Evolutionary conservation across 345 rosid species (phyloP).

Genomic region (Carallia pectinifolia): DNA sequence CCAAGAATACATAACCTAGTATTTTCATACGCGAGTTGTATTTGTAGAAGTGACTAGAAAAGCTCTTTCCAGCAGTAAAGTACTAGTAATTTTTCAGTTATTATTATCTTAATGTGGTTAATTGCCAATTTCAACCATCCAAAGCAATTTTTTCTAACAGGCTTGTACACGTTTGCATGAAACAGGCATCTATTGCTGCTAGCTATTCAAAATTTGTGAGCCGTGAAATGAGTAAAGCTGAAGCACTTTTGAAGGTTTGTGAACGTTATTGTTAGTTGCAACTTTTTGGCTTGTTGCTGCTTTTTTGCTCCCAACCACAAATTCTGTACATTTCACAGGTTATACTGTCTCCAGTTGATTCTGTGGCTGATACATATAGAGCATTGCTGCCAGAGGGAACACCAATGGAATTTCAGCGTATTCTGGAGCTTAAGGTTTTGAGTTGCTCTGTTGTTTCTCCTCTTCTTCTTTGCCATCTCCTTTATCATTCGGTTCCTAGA

Average conservation of each 20-base stretch:
- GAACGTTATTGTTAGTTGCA: slow-evolving; percentile 3
- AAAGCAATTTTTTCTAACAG: not conserved
- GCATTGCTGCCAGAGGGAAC: slow-evolving; percentile 98
- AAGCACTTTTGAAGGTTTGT: slow-evolving; percentile 92
- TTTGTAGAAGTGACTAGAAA: too few species aligned
- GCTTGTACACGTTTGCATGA: slow-evolving; percentile 16
- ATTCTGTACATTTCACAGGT: slow-evolving; percentile 43
- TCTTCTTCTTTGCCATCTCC: too few species aligned
- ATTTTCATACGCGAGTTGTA: too few species aligned
- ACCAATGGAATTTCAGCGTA: slow-evolving; percentile 97
- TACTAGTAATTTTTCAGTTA: too few species aligned
- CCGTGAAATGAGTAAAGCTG: slow-evolving; percentile 99
- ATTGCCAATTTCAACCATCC: not conserved
- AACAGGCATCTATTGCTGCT: slow-evolving; percentile 78
- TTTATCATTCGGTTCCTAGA: too few species aligned
- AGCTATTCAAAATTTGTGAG: slow-evolving; percentile 92
- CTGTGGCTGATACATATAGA: slow-evolving; percentile 93
- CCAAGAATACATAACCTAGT: too few species aligned
- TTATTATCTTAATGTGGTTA: too few species aligned
- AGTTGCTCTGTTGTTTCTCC: not conserved
- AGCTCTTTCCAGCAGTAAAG: too few species aligned
- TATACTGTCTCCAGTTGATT: slow-evolving; percentile 90
- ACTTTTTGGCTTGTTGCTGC: slow-evolving; percentile 1
- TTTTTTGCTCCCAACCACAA: not conserved
- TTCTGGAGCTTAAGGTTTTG: slow-evolving; percentile 86